Evolutionary conservation across 2,329 filamentous ascomycete species (phyloP).

Genomic region (Grosmannia clavigera): DNA sequence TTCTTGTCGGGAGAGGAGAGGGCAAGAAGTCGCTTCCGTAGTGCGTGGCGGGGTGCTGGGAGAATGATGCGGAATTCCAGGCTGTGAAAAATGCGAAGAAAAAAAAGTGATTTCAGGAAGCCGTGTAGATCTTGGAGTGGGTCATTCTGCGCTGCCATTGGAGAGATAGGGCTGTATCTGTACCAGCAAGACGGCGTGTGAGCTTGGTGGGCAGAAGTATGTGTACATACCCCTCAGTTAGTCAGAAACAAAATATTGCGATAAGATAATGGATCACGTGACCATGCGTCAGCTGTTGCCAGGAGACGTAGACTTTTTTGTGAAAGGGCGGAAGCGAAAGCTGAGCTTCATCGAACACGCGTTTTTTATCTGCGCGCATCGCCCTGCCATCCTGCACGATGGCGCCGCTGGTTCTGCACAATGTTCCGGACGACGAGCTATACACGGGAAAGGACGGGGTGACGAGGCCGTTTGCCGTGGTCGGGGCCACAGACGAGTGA

Average conservation of each 20-base stretch:
- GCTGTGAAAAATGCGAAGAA: neutral
- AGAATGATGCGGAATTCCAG: neutral
- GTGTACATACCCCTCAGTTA: too few relatives aligned
- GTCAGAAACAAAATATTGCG: too few relatives aligned
- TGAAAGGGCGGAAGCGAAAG: too few relatives aligned
- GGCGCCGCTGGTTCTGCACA: slow-evolving; percentile 55
- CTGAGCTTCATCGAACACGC: neutral
- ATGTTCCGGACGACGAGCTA: slow-evolving; percentile 55
- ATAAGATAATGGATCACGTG: neutral
- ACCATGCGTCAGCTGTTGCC: neutral
- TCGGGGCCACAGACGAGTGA: slow-evolving; percentile 18
- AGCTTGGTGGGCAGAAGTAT: too few relatives aligned
- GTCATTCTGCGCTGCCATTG: neutral
- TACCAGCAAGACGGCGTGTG: too few relatives aligned
- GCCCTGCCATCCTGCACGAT: slow-evolving; percentile 22
- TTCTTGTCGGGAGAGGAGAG: neutral
- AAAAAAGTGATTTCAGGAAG: neutral
- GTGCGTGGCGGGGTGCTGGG: neutral
- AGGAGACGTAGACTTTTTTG: neutral
- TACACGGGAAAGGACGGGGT: slow-evolving; percentile 54
- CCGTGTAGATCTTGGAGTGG: neutral
- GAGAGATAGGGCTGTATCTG: neutral
- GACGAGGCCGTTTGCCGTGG: slow-evolving; percentile 53
- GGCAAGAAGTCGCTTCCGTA: neutral
- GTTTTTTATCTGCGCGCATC: neutral